Base-by-base conservation (phyloP, 257 asterid genomes). In the Marsdenia floribunda region DNA sequence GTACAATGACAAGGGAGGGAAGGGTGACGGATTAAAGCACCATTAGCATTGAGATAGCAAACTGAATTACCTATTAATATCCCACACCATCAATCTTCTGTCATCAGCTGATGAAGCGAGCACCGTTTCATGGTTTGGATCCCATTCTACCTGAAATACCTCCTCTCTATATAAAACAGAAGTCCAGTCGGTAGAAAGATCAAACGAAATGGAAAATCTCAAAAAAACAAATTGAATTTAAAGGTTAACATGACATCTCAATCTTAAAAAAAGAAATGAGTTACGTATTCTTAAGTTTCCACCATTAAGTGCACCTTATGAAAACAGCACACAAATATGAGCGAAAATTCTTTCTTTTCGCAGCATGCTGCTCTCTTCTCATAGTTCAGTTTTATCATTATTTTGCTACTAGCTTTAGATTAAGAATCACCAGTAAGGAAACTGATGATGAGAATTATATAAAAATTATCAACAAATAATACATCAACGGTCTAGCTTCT, bases 101-200 rank as follows among this genome's bases (percentile, higher is more conserved):
- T 95, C 98, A 67, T 88, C 98, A 74, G 94, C 98, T 61, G 96
- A 80, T 77, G 99, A 95, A 37, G 99, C 98, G 78, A 95, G 80
- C 81, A 95, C 85, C 0, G 96, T 88, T 84, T 95, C 99, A 64
- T 95, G 97, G 86, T 95, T 87, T 78, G 99, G 99, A 84, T 95
- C 92, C 99, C 98, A 95, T 78, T 95, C 99, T 55, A 95, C 98
- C 84, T 95, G 98, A 91, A 92, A 95, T 42, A 89, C 99, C 90
- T 95, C 98, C 81, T 85, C 95, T 80, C 98, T 92, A 83, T 49
- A 78, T 9, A 71, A 81, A 66, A 21, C 68, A 22, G 52, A 53
- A 57, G 35, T 74, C 60, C 52, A 70, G 70, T 49, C 38, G 57
- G 69, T 66, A 44, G 61, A 60, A 1, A 29, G 50, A 33, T 10